A percentile compares a stretch with the other conserved stretches of the same genome.
phyloP scores from a whole-genome alignment of 2,329 filamentous ascomycete species.

The Cytospora mali region DNA sequence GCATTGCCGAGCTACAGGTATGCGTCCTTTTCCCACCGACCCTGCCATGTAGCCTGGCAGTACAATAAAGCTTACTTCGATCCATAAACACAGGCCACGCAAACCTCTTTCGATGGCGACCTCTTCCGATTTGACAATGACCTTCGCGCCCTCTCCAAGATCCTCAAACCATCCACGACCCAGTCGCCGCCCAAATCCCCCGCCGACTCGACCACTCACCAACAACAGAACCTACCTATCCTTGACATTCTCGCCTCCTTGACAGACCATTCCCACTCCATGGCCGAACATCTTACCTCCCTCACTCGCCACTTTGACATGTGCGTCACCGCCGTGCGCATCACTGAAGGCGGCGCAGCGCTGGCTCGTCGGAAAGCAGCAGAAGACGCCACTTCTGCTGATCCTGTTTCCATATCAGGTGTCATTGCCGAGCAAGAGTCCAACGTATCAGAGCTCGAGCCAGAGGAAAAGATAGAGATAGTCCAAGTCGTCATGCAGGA shows the following conservation, averaged over 20 bases:
- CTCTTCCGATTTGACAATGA: conserved; percentile 76
- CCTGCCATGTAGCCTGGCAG: not conserved
- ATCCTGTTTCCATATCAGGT: conserved; percentile 63
- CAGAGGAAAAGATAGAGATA: conserved; percentile 83
- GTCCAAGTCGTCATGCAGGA: conserved; percentile 77
- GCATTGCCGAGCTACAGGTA: conserved; percentile 72
- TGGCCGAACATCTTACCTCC: conserved; percentile 79
- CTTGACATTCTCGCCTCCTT: conserved; percentile 62
- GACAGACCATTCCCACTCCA: conserved; percentile 75
- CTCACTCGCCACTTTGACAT: conserved; percentile 89
- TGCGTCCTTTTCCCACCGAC: conserved; percentile 26
- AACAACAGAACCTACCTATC: conserved; percentile 40
- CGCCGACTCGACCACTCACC: conserved; percentile 41
- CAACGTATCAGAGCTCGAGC: conserved; percentile 58
- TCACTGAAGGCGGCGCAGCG: conserved; percentile 49
- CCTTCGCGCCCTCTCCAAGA: conserved; percentile 65
- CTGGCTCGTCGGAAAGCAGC: conserved; percentile 62
- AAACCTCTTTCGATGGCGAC: conserved; percentile 75
- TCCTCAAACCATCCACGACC: conserved; percentile 46
- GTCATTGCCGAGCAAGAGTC: conserved; percentile 63
- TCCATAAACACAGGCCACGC: conserved; percentile 52
- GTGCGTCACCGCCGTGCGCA: conserved; percentile 86
- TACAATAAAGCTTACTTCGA: not conserved
- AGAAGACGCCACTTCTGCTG: conserved; percentile 53
- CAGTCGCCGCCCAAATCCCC: conserved; percentile 39